Base-by-base conservation (phyloP, 495 filamentous ascomycete genomes). In the Talaromyces thailandensis region DNA sequence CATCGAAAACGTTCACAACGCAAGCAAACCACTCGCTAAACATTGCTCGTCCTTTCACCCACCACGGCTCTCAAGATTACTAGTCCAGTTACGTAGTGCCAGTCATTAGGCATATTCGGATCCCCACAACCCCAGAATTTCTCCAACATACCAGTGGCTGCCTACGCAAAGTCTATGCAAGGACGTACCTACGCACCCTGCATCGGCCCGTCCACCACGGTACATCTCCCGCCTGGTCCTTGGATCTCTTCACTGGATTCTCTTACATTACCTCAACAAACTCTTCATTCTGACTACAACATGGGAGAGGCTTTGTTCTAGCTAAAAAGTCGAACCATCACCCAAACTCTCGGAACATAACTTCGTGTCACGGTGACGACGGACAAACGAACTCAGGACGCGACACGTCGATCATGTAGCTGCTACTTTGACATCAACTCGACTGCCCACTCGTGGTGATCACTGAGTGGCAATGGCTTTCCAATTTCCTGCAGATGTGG, bases 51-150 rank as follows among this genome's bases (percentile, higher is more conserved):
- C 43, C 43, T 48, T 48, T 48, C 43, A 48, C 43, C 43, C 21
- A 21, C 43, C 35, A n/a, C 35, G 18, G 43, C 18, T 48, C 11
- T 18, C 1, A 23, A n/a, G 6, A 48, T 48, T 48, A 48, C 18
- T 48, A 48, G 43, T 21, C 21, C n/a, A 18, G 21, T 21, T 48
- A 21, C 43, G 43, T 21, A 48, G 43, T 21, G 51, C 23, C 23
- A 55, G 21, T 55, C 26, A 11, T 55, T 11, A 11, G 5, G 23
- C 26, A n/a, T 55, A 6, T 57, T 35, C 12, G 18, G 12, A 35
- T 57, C 55, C 4, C 55, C 55, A 57, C 55, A 29, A 57, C 55
- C 55, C 55, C 55, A 35, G 55, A 55, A 57, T 57, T 24, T 57
- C 55, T 53, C 55, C 55, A 57, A 25, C 55, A 57, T 18, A 35